phyloP scores from a whole-genome alignment of 2,329 filamentous ascomycete genomes.

The Ampelomyces quisqualis region DNA sequence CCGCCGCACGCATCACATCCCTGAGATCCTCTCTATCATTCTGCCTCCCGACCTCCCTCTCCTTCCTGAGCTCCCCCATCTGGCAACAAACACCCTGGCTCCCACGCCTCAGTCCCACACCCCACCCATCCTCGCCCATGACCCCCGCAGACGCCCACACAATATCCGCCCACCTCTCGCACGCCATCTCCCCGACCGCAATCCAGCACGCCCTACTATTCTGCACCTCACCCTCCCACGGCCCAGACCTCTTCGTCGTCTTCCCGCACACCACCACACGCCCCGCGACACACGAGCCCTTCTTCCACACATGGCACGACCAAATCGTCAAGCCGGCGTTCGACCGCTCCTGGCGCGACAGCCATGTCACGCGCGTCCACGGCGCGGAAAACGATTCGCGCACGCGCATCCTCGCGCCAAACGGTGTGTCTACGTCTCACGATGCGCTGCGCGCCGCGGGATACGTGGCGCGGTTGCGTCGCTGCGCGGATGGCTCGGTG shows the following conservation, averaged over 20 bases:
- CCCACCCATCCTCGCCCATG: slow-evolving; percentile 8
- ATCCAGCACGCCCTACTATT: slow-evolving; percentile 12
- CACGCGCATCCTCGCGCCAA: slow-evolving; percentile 2
- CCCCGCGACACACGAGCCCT: neutral
- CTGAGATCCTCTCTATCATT: neutral
- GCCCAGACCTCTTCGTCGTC: slow-evolving; percentile 14
- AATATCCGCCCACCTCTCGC: slow-evolving; percentile 6
- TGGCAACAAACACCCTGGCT: neutral
- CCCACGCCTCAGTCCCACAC: too few relatives aligned
- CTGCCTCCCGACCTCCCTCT: neutral
- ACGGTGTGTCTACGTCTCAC: neutral
- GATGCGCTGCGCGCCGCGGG: slow-evolving; percentile 5
- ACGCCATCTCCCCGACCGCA: neutral
- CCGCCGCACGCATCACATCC: neutral
- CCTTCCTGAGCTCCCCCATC: neutral
- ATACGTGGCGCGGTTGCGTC: slow-evolving; percentile 4
- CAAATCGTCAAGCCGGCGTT: slow-evolving; percentile 23
- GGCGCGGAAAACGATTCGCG: neutral
- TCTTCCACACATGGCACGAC: slow-evolving; percentile 17
- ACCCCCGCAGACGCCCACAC: slow-evolving; percentile 4
- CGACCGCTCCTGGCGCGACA: slow-evolving; percentile 18
- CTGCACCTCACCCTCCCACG: slow-evolving; percentile 3
- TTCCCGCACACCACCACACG: too few relatives aligned
- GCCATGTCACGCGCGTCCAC: slow-evolving; percentile 2
- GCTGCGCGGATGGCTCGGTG: neutral